Conservation (phyloP, 371 early-diverging fungal species). For the Capillidium heterosporum region DNA sequence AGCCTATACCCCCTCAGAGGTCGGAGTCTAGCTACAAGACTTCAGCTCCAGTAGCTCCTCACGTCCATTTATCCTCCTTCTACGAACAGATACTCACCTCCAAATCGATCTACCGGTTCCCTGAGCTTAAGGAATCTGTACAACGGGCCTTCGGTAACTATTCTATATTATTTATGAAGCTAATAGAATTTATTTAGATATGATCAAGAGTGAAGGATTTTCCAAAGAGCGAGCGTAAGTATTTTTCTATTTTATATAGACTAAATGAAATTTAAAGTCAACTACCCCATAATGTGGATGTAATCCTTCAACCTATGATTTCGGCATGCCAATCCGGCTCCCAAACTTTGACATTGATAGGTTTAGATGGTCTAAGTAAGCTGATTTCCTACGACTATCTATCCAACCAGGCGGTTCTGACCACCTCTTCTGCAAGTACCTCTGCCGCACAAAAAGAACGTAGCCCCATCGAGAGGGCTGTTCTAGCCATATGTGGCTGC, state of each 20-base stretch:
- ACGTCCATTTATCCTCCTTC: background rate
- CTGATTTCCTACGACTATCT: conserved; percentile 3
- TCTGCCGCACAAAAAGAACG: background rate
- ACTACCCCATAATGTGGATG: background rate
- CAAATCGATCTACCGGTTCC: background rate
- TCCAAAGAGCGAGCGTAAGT: conserved; percentile 2
- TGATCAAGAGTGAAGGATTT: background rate
- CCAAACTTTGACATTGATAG: background rate
- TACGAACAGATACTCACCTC: background rate
- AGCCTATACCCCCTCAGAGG: background rate
- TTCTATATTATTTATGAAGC: background rate
- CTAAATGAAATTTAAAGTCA: background rate
- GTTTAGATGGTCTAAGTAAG: conserved; percentile 1
- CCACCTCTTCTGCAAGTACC: background rate
- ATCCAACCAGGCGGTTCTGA: background rate
- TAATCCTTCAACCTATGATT: background rate
- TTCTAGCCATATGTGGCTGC: conserved; percentile 32
- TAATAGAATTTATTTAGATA: background rate
- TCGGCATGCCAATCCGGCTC: background rate
- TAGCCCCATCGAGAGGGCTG: conserved; percentile 25
- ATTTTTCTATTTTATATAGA: background rate
- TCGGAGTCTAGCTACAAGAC: background rate
- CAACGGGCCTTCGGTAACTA: conserved; percentile 3
- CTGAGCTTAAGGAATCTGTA: background rate
- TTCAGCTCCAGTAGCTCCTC: background rate